These are phyloP conservation scores for Cyclotella kingstonii DNA, from an alignment of 108 stramenopile species.

Conservation along the genomic window DNA sequence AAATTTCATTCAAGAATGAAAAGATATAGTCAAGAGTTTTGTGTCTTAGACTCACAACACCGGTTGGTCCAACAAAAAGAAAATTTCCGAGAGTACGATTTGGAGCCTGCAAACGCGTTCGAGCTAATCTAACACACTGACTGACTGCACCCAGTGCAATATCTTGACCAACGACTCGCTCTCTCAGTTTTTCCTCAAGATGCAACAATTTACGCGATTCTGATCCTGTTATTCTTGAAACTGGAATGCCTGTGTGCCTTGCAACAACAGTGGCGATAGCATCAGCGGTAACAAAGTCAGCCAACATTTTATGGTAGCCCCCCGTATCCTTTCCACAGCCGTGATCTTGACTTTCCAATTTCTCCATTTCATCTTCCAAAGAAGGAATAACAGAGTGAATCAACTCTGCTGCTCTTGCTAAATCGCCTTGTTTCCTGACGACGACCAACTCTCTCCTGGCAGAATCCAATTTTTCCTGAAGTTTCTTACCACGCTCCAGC, in stretches of 20 bases:
- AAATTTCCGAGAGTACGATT: slow-evolving; percentile 89
- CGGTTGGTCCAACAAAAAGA: slow-evolving; percentile 50
- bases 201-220: slow-evolving; percentile 86
- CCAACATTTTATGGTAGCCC: slow-evolving; percentile 55
- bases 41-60: not conserved
- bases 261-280: slow-evolving; percentile 83
- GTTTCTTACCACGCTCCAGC: slow-evolving; percentile 53
- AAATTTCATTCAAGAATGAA: not conserved
- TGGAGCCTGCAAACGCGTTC: slow-evolving; percentile 84
- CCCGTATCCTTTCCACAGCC: slow-evolving; percentile 6
- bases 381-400: slow-evolving; percentile 66
- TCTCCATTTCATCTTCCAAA: slow-evolving; percentile 68
- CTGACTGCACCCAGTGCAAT: slow-evolving; percentile 82
- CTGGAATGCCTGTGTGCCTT: slow-evolving; percentile 79
- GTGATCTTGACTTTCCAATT: slow-evolving; percentile 32
- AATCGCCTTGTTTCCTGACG: slow-evolving; percentile 69
- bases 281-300: slow-evolving; percentile 69
- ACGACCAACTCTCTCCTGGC: slow-evolving; percentile 57
- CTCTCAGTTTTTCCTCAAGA: slow-evolving; percentile 82
- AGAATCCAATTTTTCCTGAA: slow-evolving; percentile 75
- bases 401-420: slow-evolving; percentile 51
- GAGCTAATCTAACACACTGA: slow-evolving; percentile 84
- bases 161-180: slow-evolving; percentile 88
- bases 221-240: slow-evolving; percentile 72
- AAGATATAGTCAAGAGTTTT: too few species aligned